phyloP scores from a whole-genome alignment of 2,329 filamentous ascomycete species.

The Claviceps digitariae region DNA sequence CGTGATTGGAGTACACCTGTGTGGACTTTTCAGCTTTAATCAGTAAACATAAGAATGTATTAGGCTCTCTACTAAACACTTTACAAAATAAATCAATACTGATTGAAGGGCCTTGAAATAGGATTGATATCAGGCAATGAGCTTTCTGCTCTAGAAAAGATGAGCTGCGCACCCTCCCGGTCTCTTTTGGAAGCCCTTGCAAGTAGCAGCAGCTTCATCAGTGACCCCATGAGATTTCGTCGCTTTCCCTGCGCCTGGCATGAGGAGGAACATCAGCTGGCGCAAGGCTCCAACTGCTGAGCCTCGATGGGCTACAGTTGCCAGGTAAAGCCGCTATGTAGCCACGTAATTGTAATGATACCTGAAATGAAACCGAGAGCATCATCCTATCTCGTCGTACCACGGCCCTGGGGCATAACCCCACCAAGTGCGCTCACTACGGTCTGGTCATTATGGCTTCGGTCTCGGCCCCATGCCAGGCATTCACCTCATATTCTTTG shows the following conservation, averaged over 20 bases:
- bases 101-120: background rate
- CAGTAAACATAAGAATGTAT: too few species aligned
- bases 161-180: background rate
- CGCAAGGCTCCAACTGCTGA: background rate
- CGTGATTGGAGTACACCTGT: too few species aligned
- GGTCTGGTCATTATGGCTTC: background rate
- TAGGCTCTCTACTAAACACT: background rate
- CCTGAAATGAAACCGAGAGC: background rate
- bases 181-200: background rate
- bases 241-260: background rate
- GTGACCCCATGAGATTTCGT: background rate
- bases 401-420: background rate
- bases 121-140: background rate
- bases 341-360: background rate
- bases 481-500: background rate
- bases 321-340: background rate
- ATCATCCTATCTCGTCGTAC: background rate
- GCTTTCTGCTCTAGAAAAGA: background rate
- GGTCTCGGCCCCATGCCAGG: background rate
- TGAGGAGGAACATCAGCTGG: background rate
- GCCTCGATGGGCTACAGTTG: background rate
- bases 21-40: too few species aligned
- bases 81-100: background rate
- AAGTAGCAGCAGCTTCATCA: background rate
- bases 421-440: background rate